Evolutionary conservation across 495 filamentous ascomycete species (phyloP).

Genomic region (Aspergillus heteromorphus): DNA sequence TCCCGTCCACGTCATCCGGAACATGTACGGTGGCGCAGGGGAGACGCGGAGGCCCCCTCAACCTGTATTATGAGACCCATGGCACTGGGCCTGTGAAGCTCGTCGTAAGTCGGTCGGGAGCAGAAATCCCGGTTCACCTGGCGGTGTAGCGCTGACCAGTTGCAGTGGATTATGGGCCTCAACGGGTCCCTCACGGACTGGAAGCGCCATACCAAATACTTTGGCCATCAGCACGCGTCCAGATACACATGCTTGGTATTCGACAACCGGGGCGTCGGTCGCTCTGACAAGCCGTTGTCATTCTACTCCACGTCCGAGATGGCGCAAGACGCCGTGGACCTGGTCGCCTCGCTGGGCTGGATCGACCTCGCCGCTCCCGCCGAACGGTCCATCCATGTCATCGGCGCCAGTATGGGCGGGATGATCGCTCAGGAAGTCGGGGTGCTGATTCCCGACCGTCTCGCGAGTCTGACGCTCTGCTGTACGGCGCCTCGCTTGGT

Average conservation of each 20-base stretch:
- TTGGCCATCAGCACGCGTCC: slow-evolving; percentile 59
- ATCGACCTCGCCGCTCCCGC: slow-evolving; percentile 56
- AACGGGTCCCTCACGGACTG: slow-evolving; percentile 45
- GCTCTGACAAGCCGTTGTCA: slow-evolving; percentile 64
- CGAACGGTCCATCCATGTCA: slow-evolving; percentile 55
- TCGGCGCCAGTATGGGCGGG: slow-evolving; percentile 73
- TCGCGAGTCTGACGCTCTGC: slow-evolving; percentile 58
- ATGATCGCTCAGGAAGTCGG: slow-evolving; percentile 87
- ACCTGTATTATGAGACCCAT: slow-evolving; percentile 74
- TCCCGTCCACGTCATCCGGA: slow-evolving; percentile 54
- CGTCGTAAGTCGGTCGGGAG: slow-evolving; percentile 55
- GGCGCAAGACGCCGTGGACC: slow-evolving; percentile 54
- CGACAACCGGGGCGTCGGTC: slow-evolving; percentile 70
- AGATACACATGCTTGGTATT: slow-evolving; percentile 67
- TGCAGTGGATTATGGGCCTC: slow-evolving; percentile 29
- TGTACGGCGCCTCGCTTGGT: slow-evolving; percentile 69
- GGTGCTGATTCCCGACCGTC: slow-evolving; percentile 53
- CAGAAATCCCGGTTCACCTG: background rate
- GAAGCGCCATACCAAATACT: slow-evolving; percentile 73
- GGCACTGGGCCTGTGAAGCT: slow-evolving; percentile 65
- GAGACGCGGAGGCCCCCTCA: slow-evolving; percentile 60
- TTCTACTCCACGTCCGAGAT: slow-evolving; percentile 45
- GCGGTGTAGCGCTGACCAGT: slow-evolving; percentile 5
- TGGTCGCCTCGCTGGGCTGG: slow-evolving; percentile 57
- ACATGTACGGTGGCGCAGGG: slow-evolving; percentile 54